Evolutionary conservation across 768 basidiomycete species (phyloP), one percentile per base, ranked within the genome.

Genomic region (Pisolithus orientalis): DNA sequence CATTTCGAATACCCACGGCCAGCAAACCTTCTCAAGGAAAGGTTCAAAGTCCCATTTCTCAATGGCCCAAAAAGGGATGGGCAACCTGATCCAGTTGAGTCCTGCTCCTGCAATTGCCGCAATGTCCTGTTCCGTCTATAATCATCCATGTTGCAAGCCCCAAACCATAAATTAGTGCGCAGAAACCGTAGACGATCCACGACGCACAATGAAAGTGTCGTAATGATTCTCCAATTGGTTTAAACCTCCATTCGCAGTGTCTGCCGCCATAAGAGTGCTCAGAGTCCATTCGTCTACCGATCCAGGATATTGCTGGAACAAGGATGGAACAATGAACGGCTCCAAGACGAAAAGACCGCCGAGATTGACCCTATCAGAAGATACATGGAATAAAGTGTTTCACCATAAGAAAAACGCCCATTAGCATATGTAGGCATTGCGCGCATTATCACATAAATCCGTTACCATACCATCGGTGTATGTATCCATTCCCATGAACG

Each of bases 101-200:
- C 92, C 93, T 28, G 90, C 91, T 39, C 81, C 87, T 43, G 93
- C 90, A 54, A 96, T 94, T 63, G 84, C 73, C 37, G 92, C 92
- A 55, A 94, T 83, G 70, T 95, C 93, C 70, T 88, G 72, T 65
- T 94, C 90, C 50, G 88, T 94, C 89, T 93, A 65, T 27, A 38
- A 47, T 34, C 43, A 52, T 37, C 32, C 53, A 25, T 16, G 14
- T 44, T 14, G 42, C 28, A 7, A 27, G 40, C 11, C 11, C 11
- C 10, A 34, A 34, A 34, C 13, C 34, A 14, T 11, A 5, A 24
- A 8, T 50, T 31, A 52, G 47, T 24, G 38, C 6, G 43, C 39
- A 37, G 28, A 45, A 13, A 51, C 49, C 40, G 47, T 13, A 28
- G 40, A 37, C 29, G 44, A 47, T 8, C 9, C 24, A 32, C 21